Evolutionary conservation across 352 stramenopile genomes (phyloP), one percentile per base, ranked within the genome.

Genomic region (Globisporangium emineosum): DNA sequence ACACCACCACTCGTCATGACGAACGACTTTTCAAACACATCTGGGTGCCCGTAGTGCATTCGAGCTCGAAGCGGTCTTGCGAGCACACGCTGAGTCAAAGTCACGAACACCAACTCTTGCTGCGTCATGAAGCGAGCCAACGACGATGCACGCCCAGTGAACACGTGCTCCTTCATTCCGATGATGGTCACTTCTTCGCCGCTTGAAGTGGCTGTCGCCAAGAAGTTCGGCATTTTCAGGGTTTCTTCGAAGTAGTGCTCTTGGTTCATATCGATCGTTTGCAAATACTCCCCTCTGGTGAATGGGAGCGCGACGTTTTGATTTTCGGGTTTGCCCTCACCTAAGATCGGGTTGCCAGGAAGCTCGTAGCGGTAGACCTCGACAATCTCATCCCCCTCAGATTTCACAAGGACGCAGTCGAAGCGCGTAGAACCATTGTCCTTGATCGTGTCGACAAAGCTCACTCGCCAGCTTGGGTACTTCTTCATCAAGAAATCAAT

Each of bases 191-290:
- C 86, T 53, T 89, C 83, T 62, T 94, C 78, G 5, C 69, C 71
- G 5, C 68, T 78, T 12, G 66, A 66, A 5, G 74, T 81, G 21
- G 80, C 80, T 15, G 83, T 93, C 5, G 86, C 85, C 59, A 96
- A 61, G 57, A 96, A 94, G 61, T 94, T 94, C 0, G 86, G 85
- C 73, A 96, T 94, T 70, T 95, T 96, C 19, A 96, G 65, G 25
- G 80, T 86, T 60, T 95, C 86, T 67, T 96, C 88, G 33, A 94
- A 86, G 69, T 95, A 95, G 57, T 94, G 85, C 51, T 96, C 88
- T 66, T 96, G 88, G 68, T 96, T 96, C 88, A 95, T 95, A 75
- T 96, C 88, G 58, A 96, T 96, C 8, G 86, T 94, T 64, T 96
- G 88, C 29, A 96, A 50, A 62, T 91, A 95, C 64, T 96, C 88